Evolutionary conservation across 495 filamentous ascomycete species (phyloP).

Genomic region (Podospora anserina): DNA sequence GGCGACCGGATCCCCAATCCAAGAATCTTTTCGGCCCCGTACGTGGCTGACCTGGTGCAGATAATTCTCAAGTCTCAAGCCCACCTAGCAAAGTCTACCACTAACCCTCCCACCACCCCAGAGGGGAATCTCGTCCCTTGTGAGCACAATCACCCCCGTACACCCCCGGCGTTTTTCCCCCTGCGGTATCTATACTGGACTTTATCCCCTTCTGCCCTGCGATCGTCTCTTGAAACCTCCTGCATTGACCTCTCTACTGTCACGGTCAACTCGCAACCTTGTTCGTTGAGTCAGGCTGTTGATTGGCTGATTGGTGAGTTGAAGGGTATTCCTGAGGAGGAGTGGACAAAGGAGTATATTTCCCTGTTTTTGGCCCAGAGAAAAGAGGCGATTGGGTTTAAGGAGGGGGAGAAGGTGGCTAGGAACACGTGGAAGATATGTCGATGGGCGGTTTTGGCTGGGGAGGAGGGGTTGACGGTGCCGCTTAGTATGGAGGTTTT

Average conservation of each 20-base stretch:
- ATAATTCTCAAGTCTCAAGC: neutral
- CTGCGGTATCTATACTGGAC: neutral
- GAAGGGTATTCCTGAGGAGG: neutral
- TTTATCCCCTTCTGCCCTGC: neutral
- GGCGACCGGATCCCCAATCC: neutral
- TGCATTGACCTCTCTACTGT: neutral
- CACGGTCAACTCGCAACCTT: neutral
- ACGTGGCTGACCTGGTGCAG: neutral
- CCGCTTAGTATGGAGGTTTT: conserved; percentile 59
- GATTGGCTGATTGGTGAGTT: neutral
- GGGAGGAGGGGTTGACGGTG: conserved; percentile 56
- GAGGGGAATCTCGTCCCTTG: neutral
- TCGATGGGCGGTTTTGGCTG: conserved; percentile 63
- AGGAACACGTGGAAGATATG: conserved; percentile 54
- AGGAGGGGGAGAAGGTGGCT: conserved; percentile 27
- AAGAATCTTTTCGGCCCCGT: neutral
- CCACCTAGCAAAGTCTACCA: neutral
- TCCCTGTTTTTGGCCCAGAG: neutral
- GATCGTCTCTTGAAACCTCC: neutral
- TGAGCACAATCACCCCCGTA: neutral
- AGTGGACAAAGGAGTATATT: neutral
- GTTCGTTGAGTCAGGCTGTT: neutral
- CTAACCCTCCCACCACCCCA: too few relatives aligned
- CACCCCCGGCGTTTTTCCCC: neutral
- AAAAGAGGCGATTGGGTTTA: neutral